phyloP scores from a whole-genome alignment of 192 early-diverging fungal species.

The Chytriomyces sp. region DNA sequence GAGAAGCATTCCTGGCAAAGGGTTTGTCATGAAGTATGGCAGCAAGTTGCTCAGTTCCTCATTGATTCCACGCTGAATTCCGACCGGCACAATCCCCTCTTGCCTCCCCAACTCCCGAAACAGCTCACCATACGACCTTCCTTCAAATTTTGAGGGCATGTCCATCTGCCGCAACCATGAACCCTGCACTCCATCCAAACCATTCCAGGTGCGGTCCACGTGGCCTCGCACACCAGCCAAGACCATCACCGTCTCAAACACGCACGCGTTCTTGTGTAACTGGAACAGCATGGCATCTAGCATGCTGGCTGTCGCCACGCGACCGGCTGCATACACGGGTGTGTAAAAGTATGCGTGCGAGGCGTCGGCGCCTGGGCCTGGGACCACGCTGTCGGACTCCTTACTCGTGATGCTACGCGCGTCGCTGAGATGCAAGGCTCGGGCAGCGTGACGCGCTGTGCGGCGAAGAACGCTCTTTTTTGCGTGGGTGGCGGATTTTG shows the following conservation, averaged over 20 bases:
- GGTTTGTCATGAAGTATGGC: conserved; percentile 73
- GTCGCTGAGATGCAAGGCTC: too few species aligned
- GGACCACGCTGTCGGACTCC: too few species aligned
- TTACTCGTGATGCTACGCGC: too few species aligned
- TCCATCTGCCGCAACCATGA: conserved; percentile 43
- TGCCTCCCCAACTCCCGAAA: conserved; percentile 51
- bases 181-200: conserved; percentile 22
- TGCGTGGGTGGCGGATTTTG: neutral
- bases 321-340: conserved; percentile 67
- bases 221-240: conserved; percentile 56
- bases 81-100: conserved; percentile 59
- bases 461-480: neutral
- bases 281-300: conserved; percentile 37
- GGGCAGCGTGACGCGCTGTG: neutral
- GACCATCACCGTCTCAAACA: conserved; percentile 62
- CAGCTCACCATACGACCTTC: conserved; percentile 47
- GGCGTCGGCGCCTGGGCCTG: too few species aligned
- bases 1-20: conserved; percentile 58
- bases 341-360: conserved; percentile 41
- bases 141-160: conserved; percentile 51
- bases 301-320: conserved; percentile 58
- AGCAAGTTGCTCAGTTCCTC: conserved; percentile 54
- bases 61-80: conserved; percentile 35
- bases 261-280: conserved; percentile 56
- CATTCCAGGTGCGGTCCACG: neutral